These are phyloP conservation scores for Talaromyces funiculosus DNA, from an alignment of 2,329 filamentous ascomycete species.

Conservation along the genomic window DNA sequence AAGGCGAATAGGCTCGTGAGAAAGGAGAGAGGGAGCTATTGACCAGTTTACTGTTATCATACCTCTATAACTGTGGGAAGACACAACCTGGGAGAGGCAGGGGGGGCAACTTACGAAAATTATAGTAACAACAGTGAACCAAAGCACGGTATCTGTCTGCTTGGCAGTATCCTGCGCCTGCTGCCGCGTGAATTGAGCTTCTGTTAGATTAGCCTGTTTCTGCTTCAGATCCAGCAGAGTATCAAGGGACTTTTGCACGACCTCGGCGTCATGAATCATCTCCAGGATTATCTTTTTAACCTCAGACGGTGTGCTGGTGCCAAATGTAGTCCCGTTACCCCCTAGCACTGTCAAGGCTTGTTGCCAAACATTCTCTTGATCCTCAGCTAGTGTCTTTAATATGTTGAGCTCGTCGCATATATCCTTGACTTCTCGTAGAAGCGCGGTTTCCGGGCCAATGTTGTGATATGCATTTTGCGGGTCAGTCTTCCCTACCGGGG, in stretches of 20 bases:
- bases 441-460: neutral
- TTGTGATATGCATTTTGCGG: no score
- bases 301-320: no score
- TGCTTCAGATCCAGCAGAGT: constrained; percentile 4
- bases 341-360: no score
- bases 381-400: neutral
- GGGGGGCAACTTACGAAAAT: constrained; percentile 7
- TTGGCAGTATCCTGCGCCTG: no score
- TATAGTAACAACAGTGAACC: neutral
- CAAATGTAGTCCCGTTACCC: no score
- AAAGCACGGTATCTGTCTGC: neutral
- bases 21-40: constrained; percentile 2
- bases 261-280: no score
- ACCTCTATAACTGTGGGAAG: no score
- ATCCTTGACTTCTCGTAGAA: neutral
- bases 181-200: neutral
- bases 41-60: no score
- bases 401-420: neutral
- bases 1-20: constrained; percentile 3
- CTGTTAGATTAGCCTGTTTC: neutral
- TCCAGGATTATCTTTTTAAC: no score
- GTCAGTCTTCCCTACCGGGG: no score
- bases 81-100: no score
- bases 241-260: no score
- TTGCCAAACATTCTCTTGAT: neutral